A percentile compares a stretch with the other conserved stretches of the same genome.
Evolutionary conservation across 495 filamentous ascomycete species (phyloP).

Genomic region (Cercophora newfieldiana): DNA sequence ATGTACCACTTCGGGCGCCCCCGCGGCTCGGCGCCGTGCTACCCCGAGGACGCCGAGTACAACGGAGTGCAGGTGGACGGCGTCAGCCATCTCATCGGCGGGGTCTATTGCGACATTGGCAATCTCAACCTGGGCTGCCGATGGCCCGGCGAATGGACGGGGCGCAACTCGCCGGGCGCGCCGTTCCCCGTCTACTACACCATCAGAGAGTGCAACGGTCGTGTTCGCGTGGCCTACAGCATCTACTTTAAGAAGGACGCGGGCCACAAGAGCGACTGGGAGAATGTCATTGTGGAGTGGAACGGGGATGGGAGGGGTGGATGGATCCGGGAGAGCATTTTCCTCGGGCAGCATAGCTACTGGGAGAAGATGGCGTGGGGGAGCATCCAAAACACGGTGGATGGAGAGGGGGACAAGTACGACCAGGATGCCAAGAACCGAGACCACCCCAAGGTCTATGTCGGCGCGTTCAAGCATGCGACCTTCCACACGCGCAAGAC

Average conservation of each 20-base stretch:
- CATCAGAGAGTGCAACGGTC: background rate
- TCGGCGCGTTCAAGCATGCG: slow-evolving; percentile 4
- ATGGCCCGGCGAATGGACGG: slow-evolving; percentile 3
- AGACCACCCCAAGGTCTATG: slow-evolving; percentile 7
- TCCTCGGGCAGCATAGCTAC: slow-evolving; percentile 5
- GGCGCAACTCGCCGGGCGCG: background rate
- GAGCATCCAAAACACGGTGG: slow-evolving; percentile 5
- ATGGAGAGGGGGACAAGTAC: slow-evolving; percentile 6
- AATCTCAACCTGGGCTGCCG: slow-evolving; percentile 5
- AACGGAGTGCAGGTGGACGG: slow-evolving; percentile 3
- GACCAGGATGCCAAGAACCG: slow-evolving; percentile 8
- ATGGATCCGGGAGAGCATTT: slow-evolving; percentile 5
- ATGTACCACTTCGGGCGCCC: slow-evolving; percentile 5
- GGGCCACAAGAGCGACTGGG: slow-evolving; percentile 4
- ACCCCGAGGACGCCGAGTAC: slow-evolving; percentile 7
- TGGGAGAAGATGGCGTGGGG: slow-evolving; percentile 5
- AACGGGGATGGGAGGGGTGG: background rate
- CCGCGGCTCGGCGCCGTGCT: slow-evolving; percentile 1
- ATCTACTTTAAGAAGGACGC: slow-evolving; percentile 8
- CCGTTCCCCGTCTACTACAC: slow-evolving; percentile 7
- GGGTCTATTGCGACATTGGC: background rate
- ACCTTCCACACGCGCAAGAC: slow-evolving; percentile 3
- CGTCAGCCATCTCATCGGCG: background rate
- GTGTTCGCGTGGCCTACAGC: slow-evolving; percentile 1
- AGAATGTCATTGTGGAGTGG: slow-evolving; percentile 7